Evolutionary conservation across 108 stramenopile species (phyloP).

Genomic region (Cyclotella kingstonii): DNA sequence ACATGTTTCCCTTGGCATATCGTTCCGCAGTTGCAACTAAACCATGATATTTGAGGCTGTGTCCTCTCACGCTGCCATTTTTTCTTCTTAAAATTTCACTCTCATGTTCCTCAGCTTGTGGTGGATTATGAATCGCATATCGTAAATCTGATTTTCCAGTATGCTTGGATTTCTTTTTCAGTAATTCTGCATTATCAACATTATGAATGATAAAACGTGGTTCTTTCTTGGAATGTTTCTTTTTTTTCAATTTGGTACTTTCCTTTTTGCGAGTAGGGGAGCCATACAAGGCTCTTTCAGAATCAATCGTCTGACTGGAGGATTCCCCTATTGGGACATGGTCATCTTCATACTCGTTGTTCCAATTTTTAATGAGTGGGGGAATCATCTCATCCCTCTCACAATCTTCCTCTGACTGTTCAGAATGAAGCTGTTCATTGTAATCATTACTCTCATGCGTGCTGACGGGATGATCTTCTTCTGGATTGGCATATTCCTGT

Average conservation of each 20-base stretch:
- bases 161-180: slow-evolving; percentile 3
- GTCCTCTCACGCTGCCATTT: background rate
- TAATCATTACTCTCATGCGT: background rate
- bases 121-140: slow-evolving; percentile 19
- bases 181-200: slow-evolving; percentile 14
- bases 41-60: slow-evolving; percentile 2
- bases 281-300: slow-evolving; percentile 24
- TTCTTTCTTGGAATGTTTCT: background rate
- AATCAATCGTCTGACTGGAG: slow-evolving; percentile 15
- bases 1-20: background rate
- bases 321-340: background rate
- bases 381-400: background rate
- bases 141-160: slow-evolving; percentile 1
- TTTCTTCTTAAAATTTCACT: background rate
- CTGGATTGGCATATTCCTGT: background rate
- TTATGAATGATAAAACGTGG: slow-evolving; percentile 8
- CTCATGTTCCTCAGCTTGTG: slow-evolving; percentile 19
- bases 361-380: background rate
- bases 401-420: slow-evolving; percentile 12
- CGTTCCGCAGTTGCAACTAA: background rate
- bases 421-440: slow-evolving; percentile 22
- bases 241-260: slow-evolving; percentile 4
- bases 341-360: background rate
- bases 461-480: background rate
- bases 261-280: slow-evolving; percentile 31